These are phyloP conservation scores for Citrus inodora DNA, from an alignment of 345 rosid genomes.

Conservation along the genomic window DNA sequence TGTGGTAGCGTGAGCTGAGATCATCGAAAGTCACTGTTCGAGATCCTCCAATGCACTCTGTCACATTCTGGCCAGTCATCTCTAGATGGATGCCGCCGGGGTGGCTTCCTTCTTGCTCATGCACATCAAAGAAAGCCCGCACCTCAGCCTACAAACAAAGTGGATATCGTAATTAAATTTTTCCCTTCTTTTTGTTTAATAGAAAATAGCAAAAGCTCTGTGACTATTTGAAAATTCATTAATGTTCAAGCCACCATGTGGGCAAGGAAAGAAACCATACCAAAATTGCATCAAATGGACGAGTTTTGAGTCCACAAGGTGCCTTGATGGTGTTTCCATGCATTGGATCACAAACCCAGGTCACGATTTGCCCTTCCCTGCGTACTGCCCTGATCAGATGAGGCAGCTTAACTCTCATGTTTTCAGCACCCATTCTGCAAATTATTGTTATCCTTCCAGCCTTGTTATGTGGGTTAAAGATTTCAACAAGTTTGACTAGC, in stretches of 20 bases:
- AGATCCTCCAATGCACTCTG: slow-evolving; percentile 66
- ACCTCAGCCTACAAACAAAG: slow-evolving; percentile 44
- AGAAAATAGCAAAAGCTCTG: neutral
- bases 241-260: neutral
- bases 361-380: slow-evolving; percentile 58
- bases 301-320: slow-evolving; percentile 68
- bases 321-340: slow-evolving; percentile 71
- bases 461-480: slow-evolving; percentile 58
- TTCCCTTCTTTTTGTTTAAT: neutral
- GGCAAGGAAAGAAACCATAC: slow-evolving; percentile 26
- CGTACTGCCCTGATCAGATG: slow-evolving; percentile 59
- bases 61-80: slow-evolving; percentile 67
- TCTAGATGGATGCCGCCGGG: slow-evolving; percentile 65
- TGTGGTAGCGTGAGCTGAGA: slow-evolving; percentile 59
- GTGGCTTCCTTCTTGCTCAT: slow-evolving; percentile 63
- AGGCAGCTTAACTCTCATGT: slow-evolving; percentile 61
- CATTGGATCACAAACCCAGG: slow-evolving; percentile 73
- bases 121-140: slow-evolving; percentile 56
- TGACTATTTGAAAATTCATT: neutral
- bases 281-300: slow-evolving; percentile 60
- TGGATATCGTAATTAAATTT: neutral
- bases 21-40: slow-evolving; percentile 54
- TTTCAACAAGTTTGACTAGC: slow-evolving; percentile 51
- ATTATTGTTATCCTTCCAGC: slow-evolving; percentile 55
- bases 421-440: slow-evolving; percentile 67